Base-by-base conservation (phyloP, 495 filamentous ascomycete species). In the Lophium mytilinum region DNA sequence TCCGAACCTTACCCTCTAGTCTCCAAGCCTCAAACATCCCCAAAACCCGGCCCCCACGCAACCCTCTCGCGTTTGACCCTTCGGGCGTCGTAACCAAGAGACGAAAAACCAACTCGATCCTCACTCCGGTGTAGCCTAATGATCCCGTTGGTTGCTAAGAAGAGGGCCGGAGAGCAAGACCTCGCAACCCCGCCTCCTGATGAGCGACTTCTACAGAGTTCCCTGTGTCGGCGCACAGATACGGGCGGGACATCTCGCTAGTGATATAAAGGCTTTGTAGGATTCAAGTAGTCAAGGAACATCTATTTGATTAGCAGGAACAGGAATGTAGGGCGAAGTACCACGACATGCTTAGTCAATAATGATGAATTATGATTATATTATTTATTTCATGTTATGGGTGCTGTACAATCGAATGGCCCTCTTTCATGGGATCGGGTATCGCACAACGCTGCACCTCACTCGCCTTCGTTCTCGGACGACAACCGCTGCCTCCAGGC, bases 161-260 rank as follows among this genome's bases (percentile, higher is more conserved):
- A 6, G 21, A 14, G 36, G 36, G 47, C 49, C 37, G 47, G 35
- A 57, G 48, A 53, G 19, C 34, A 45, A 57, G 24, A 24, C 14
- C 18, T 2, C n/a, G 19, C 14, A 5, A 47, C 18, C 55, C 75
- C 78, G 81, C 86, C 86, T 84, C 76, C 82, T 86, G 89, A 92
- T 88, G 89, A 92, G 89, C 89, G 83, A 82, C 85, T 76, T 77
- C 72, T 77, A 78, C 78, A 75, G 70, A 84, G 88, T 75, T 74
- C 71, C 81, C n/a, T 52, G 78, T 79, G 76, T 83, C 76, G 78
- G 80, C 83, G 89, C 86, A 94, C 89, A 95, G 89, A 95, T 95
- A 95, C 89, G 86, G 89, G 88, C 79, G 83, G 79, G 75, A 94
- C 86, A 95, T 79, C n/a, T n/a, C n/a, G n/a, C n/a, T n/a, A n/a